Conservation (phyloP, 164 flowering plant genomes). For the Liquidambar formosana region DNA sequence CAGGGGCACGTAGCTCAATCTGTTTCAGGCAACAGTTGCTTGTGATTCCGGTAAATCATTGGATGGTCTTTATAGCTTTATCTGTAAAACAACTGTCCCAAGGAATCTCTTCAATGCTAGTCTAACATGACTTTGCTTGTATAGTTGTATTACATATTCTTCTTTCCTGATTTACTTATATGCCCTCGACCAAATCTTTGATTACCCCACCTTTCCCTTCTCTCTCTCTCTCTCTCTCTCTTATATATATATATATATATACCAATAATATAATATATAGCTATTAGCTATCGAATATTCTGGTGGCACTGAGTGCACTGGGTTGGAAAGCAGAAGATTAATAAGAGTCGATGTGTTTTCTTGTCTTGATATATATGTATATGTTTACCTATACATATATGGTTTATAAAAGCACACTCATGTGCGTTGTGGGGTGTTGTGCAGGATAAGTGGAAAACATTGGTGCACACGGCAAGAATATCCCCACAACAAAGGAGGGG, state of each 20-base stretch:
- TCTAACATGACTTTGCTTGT: constrained; percentile 6
- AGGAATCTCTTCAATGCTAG: constrained; percentile 12
- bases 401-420: background rate
- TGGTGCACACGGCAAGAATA: constrained; percentile 80
- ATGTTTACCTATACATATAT: too few relatives aligned
- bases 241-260: too few relatives aligned
- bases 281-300: too few relatives aligned
- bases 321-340: background rate
- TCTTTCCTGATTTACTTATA: background rate
- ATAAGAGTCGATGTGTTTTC: background rate
- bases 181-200: background rate
- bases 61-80: constrained; percentile 12
- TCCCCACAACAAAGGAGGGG: constrained; percentile 85
- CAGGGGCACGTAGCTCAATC: constrained; percentile 1
- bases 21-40: constrained; percentile 19
- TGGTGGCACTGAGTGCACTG: too few relatives aligned
- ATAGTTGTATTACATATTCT: background rate
- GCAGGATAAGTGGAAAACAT: constrained; percentile 88
- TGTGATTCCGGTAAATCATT: constrained; percentile 18
- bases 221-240: too few relatives aligned
- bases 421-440: constrained; percentile 1
- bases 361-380: background rate
- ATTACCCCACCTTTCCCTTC: too few relatives aligned
- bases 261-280: too few relatives aligned
- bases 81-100: constrained; percentile 15